A percentile compares a stretch with the other conserved stretches of the same genome.
Conservation (phyloP, 2,329 filamentous ascomycete genomes). For the Nigrospora oryzae region DNA sequence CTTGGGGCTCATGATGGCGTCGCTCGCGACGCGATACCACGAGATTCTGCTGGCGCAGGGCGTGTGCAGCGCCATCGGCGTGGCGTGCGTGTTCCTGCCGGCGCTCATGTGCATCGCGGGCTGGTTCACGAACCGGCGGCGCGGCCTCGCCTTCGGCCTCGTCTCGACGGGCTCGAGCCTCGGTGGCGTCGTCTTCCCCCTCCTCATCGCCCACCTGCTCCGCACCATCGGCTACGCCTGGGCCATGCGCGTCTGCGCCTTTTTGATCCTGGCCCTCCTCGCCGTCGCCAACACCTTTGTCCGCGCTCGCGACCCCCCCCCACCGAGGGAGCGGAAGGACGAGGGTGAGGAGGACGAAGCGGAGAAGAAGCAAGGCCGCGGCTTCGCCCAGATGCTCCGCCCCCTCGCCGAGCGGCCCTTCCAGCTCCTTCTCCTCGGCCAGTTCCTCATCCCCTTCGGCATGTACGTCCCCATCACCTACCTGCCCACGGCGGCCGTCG, state of each 20-base stretch:
- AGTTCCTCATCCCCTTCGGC: slow-evolving; percentile 5
- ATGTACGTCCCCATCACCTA: slow-evolving; percentile 6
- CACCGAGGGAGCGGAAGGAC: neutral
- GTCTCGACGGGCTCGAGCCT: slow-evolving; percentile 44
- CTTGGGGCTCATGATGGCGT: slow-evolving; percentile 58
- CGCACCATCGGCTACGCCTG: slow-evolving; percentile 35
- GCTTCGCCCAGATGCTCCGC: neutral
- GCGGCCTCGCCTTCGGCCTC: slow-evolving; percentile 45
- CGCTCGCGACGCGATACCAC: slow-evolving; percentile 36
- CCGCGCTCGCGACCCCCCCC: neutral
- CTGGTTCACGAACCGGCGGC: slow-evolving; percentile 41
- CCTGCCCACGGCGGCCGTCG: slow-evolving; percentile 1
- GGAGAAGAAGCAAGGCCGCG: neutral
- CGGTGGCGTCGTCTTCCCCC: slow-evolving; percentile 50
- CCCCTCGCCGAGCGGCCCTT: slow-evolving; percentile 3
- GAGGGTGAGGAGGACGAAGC: no score
- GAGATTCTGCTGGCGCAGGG: slow-evolving; percentile 34
- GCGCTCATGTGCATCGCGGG: slow-evolving; percentile 24
- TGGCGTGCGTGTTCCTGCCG: slow-evolving; percentile 32
- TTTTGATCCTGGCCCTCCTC: slow-evolving; percentile 9
- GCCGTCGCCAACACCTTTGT: slow-evolving; percentile 6
- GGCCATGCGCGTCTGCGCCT: slow-evolving; percentile 9
- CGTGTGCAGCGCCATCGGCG: slow-evolving; percentile 31
- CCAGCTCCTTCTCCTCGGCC: neutral
- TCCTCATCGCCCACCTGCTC: slow-evolving; percentile 47